A percentile compares a stretch with the other conserved stretches of the same genome.
Evolutionary conservation across 1,284 basidiomycete genomes (phyloP).

Genomic region (Filobasidium uniguttulatum): DNA sequence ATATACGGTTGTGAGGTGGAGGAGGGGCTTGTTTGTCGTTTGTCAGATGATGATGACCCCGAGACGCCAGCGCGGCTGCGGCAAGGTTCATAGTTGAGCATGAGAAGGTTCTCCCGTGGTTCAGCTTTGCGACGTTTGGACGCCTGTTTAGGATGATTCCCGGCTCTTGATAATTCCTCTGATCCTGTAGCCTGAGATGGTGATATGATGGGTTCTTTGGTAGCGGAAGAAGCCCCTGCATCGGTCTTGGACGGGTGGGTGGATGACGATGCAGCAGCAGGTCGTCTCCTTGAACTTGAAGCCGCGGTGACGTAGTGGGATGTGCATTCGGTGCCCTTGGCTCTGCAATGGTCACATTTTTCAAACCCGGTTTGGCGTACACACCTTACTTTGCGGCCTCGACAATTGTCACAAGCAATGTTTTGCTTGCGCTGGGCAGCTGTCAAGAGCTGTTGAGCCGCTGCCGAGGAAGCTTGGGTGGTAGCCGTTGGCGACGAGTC

Average conservation of each 20-base stretch:
- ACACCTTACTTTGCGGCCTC: slow-evolving; percentile 15
- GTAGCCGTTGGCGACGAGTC: too few species aligned
- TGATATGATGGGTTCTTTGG: neutral
- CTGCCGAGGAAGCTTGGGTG: too few species aligned
- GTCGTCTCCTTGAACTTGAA: slow-evolving; percentile 6
- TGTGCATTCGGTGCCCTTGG: slow-evolving; percentile 13
- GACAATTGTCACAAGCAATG: slow-evolving; percentile 12
- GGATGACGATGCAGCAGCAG: neutral
- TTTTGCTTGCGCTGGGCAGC: neutral
- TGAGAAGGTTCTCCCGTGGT: too few species aligned
- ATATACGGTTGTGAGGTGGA: too few species aligned
- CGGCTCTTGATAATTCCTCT: neutral
- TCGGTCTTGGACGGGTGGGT: too few species aligned
- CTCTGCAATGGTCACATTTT: slow-evolving; percentile 14
- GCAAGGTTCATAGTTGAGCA: too few species aligned
- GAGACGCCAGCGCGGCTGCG: too few species aligned
- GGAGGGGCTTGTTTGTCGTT: too few species aligned
- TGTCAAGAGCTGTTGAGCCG: neutral
- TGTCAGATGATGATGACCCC: too few species aligned
- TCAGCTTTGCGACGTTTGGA: neutral
- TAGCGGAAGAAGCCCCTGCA: slow-evolving; percentile 4
- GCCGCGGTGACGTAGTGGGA: slow-evolving; percentile 14
- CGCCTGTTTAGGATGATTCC: neutral
- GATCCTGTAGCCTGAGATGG: neutral
- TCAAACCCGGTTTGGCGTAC: slow-evolving; percentile 10